These are phyloP conservation scores for Parafenestella ontariensis DNA, from an alignment of 2,329 filamentous ascomycete species.

Conservation along the genomic window DNA sequence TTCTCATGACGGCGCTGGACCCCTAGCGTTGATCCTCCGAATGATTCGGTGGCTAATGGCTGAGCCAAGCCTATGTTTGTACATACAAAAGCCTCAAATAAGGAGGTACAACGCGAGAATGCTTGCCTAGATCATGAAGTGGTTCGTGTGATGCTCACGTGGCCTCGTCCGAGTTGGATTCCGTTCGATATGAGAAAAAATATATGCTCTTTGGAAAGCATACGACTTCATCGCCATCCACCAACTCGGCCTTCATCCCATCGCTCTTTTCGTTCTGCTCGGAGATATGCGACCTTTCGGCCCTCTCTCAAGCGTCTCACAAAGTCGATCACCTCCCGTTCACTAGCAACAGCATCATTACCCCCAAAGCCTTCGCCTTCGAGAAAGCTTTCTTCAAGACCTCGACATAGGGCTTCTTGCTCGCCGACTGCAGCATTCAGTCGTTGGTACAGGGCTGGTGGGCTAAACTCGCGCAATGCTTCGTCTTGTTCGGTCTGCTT, in stretches of 20 bases:
- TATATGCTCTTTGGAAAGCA: not conserved
- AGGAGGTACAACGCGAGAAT: no score
- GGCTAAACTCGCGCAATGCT: conserved; percentile 82
- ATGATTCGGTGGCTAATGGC: no score
- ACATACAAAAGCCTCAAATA: no score
- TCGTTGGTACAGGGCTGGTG: conserved; percentile 83
- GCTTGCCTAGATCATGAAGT: no score
- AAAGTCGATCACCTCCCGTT: conserved; percentile 87
- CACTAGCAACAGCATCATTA: conserved; percentile 64
- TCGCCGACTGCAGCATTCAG: conserved; percentile 79
- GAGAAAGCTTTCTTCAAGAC: conserved; percentile 91
- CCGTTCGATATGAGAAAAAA: not conserved
- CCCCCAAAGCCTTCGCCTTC: conserved; percentile 61
- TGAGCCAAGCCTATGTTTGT: no score
- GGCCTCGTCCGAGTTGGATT: not conserved
- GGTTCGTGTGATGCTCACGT: not conserved
- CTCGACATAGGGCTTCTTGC: conserved; percentile 80
- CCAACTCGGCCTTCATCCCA: conserved; percentile 97
- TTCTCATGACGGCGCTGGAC: no score
- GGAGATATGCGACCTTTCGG: conserved; percentile 77
- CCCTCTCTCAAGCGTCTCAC: conserved; percentile 81
- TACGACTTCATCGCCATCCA: conserved; percentile 72
- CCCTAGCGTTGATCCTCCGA: no score
- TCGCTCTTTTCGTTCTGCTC: conserved; percentile 85
- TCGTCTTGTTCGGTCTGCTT: conserved; percentile 90